Conservation (phyloP, 352 stramenopile genomes). For the Pythium pyrilobum region DNA sequence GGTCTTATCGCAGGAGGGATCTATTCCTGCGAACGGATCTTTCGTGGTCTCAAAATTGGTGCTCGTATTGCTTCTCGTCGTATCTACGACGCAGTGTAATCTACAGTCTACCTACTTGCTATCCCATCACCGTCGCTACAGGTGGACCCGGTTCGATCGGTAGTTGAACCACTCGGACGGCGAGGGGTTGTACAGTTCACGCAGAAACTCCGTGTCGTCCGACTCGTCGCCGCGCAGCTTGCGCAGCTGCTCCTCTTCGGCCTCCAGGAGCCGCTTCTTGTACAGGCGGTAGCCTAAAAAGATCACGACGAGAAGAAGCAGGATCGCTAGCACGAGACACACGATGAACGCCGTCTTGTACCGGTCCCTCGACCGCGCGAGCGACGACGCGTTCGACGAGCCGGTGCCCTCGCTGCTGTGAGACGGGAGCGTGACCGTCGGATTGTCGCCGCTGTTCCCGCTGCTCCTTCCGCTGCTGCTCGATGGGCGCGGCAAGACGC, state of each 20-base stretch:
- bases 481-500: slow-evolving; percentile 7
- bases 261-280: slow-evolving; percentile 9
- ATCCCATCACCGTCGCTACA: too few species aligned
- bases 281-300: slow-evolving; percentile 8
- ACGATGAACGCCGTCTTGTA: slow-evolving; percentile 18
- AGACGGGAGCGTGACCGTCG: not conserved
- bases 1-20: too few species aligned
- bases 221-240: slow-evolving; percentile 16
- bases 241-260: slow-evolving; percentile 16
- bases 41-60: too few species aligned
- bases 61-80: not conserved
- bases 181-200: slow-evolving; percentile 19
- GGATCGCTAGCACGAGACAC: slow-evolving; percentile 12
- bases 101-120: too few species aligned
- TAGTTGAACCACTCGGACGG: slow-evolving; percentile 27
- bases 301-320: slow-evolving; percentile 3
- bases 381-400: not conserved
- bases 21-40: too few species aligned
- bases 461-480: not conserved
- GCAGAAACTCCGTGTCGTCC: slow-evolving; percentile 20
- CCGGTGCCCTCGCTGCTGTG: not conserved
- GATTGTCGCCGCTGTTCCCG: not conserved
- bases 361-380: slow-evolving; percentile 4
- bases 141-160: slow-evolving; percentile 18
- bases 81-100: too few species aligned